Conservation (phyloP, 371 early-diverging fungal genomes). For the Thermomucor indicae-seudaticae region DNA sequence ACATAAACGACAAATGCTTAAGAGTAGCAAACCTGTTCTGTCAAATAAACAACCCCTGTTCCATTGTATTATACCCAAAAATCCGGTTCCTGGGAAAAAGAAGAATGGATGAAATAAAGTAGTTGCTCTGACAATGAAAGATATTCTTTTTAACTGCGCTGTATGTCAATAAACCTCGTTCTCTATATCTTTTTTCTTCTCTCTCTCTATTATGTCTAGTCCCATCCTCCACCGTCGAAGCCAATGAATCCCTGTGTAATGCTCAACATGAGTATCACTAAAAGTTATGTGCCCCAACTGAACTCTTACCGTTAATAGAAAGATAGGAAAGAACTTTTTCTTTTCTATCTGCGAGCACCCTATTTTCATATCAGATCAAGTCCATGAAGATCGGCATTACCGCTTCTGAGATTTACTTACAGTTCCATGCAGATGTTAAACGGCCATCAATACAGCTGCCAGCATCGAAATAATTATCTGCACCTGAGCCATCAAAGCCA, state of each 20-base stretch:
- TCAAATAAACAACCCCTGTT: not conserved
- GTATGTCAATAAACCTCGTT: too few relatives aligned
- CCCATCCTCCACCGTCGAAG: constrained; percentile 65
- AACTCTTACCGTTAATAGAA: constrained; percentile 70
- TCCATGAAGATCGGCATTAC: too few relatives aligned
- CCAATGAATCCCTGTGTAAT: constrained; percentile 67
- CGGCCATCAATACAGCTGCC: constrained; percentile 97
- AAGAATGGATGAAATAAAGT: too few relatives aligned
- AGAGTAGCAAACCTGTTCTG: not conserved
- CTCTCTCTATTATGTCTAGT: too few relatives aligned
- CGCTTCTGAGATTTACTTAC: constrained; percentile 36
- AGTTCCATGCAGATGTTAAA: constrained; percentile 93
- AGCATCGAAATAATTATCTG: constrained; percentile 92
- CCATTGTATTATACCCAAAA: not conserved
- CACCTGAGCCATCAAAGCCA: constrained; percentile 96
- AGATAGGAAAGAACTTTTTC: constrained; percentile 85
- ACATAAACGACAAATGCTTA: too few relatives aligned
- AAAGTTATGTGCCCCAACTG: not conserved
- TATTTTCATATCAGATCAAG: constrained; percentile 4
- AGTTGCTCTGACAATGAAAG: not conserved
- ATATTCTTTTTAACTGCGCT: not conserved
- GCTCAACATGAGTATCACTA: not conserved
- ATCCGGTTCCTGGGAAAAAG: not conserved
- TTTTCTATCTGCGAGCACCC: constrained; percentile 89
- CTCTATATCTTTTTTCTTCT: too few relatives aligned